phyloP scores from a whole-genome alignment of 257 asterid genomes.

The Parsonsia alboflavescens region DNA sequence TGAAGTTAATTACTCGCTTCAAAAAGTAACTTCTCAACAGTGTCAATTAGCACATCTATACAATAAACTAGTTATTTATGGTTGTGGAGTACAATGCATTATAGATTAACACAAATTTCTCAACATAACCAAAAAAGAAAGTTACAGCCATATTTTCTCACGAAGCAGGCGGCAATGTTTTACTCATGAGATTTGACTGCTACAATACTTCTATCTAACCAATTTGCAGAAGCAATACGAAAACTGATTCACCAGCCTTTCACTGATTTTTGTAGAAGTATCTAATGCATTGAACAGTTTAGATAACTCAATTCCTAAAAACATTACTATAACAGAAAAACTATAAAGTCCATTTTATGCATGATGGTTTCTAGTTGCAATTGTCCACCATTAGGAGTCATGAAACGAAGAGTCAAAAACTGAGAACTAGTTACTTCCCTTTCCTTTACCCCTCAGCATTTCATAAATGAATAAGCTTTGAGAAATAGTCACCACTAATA shows the following conservation, averaged over 20 bases:
- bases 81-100: not conserved
- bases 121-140: too few species aligned
- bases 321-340: not conserved
- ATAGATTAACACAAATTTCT: not conserved
- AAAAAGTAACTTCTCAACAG: too few species aligned
- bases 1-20: too few species aligned
- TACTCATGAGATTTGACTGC: not conserved
- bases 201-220: not conserved
- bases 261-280: not conserved
- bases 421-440: not conserved
- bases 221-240: not conserved
- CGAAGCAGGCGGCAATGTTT: too few species aligned
- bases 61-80: too few species aligned
- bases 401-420: not conserved
- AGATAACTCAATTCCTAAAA: not conserved
- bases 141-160: too few species aligned
- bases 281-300: not conserved
- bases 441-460: not conserved
- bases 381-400: not conserved
- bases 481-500: not conserved
- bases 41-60: too few species aligned
- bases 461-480: not conserved
- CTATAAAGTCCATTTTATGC: not conserved
- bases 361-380: not conserved
- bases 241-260: not conserved